Conservation (phyloP, 257 asterid species). For the Schizonepeta tenuifolia region DNA sequence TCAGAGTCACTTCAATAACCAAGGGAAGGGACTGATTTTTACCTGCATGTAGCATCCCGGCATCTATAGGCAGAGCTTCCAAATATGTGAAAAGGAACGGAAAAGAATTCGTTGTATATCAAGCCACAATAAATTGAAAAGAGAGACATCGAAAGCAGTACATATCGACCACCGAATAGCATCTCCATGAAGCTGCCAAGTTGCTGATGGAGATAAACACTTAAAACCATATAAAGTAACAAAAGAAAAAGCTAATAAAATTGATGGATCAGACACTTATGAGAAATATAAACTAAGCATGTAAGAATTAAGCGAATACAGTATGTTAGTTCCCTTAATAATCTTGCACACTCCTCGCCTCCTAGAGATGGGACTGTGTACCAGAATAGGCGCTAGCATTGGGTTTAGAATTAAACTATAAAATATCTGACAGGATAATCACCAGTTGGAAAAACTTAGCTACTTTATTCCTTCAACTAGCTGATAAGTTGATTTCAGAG, state of each 20-base stretch:
- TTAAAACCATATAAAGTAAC: background rate
- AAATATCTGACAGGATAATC: background rate
- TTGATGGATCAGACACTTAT: background rate
- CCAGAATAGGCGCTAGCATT: too few relatives aligned
- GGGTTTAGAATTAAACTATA: background rate
- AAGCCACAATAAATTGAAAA: slow-evolving; percentile 97
- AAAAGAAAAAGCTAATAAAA: background rate
- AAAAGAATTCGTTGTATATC: slow-evolving; percentile 96
- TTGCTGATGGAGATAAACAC: slow-evolving; percentile 64
- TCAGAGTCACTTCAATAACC: slow-evolving; percentile 23
- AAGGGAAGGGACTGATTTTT: slow-evolving; percentile 25
- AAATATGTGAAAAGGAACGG: slow-evolving; percentile 96
- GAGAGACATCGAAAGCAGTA: slow-evolving; percentile 89
- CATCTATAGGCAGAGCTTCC: slow-evolving; percentile 93
- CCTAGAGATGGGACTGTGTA: background rate
- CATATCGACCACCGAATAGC: slow-evolving; percentile 96
- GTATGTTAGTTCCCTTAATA: too few relatives aligned
- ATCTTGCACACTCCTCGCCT: background rate
- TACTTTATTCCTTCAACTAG: slow-evolving; percentile 8
- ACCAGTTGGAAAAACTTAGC: slow-evolving; percentile 6
- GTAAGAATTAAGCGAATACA: too few relatives aligned
- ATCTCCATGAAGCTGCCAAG: slow-evolving; percentile 99
- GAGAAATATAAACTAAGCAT: background rate
- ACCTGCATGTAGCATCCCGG: slow-evolving; percentile 97
- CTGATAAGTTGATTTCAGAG: slow-evolving; percentile 3